These are phyloP conservation scores for Pythium rhizo-oryzae DNA, from an alignment of 352 stramenopile species.

Conservation along the genomic window DNA sequence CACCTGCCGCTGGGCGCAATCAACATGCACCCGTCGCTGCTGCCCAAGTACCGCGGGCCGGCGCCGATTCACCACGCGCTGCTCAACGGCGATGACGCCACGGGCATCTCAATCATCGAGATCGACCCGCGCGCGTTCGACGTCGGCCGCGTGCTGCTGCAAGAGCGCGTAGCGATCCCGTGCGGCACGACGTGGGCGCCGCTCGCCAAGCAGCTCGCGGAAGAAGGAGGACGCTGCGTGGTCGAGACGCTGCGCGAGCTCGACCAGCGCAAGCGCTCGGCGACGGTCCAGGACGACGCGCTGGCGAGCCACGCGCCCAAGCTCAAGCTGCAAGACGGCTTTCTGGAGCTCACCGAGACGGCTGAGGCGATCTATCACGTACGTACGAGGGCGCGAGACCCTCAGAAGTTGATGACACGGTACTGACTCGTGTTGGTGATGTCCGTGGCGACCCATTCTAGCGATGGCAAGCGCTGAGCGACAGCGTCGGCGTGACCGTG, in stretches of 20 bases:
- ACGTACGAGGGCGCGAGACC: constrained; percentile 10
- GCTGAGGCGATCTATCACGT: constrained; percentile 63
- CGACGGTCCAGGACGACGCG: constrained; percentile 57
- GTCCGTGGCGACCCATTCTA: constrained; percentile 8
- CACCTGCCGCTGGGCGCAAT: constrained; percentile 75
- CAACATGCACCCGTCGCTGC: constrained; percentile 89
- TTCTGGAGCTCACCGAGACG: constrained; percentile 54
- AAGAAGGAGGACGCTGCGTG: constrained; percentile 65
- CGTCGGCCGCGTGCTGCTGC: constrained; percentile 75
- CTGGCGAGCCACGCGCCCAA: constrained; percentile 69
- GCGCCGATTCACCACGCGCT: constrained; percentile 88
- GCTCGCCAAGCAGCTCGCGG: constrained; percentile 44
- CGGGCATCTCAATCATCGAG: constrained; percentile 86
- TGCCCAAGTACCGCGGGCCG: constrained; percentile 86
- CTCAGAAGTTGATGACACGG: background rate
- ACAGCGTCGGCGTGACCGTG: constrained; percentile 68
- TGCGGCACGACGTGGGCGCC: constrained; percentile 42
- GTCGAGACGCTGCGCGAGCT: constrained; percentile 64
- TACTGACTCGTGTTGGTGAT: background rate
- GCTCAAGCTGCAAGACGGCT: constrained; percentile 58
- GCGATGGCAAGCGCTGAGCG: constrained; percentile 79
- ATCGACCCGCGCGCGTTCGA: constrained; percentile 86
- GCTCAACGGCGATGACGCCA: constrained; percentile 72
- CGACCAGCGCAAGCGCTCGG: constrained; percentile 43
- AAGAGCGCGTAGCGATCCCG: constrained; percentile 52